A percentile compares a stretch with the other conserved stretches of the same genome.
These are phyloP conservation scores for Lepidium sativum DNA, from an alignment of 345 rosid species.

Conservation along the genomic window DNA sequence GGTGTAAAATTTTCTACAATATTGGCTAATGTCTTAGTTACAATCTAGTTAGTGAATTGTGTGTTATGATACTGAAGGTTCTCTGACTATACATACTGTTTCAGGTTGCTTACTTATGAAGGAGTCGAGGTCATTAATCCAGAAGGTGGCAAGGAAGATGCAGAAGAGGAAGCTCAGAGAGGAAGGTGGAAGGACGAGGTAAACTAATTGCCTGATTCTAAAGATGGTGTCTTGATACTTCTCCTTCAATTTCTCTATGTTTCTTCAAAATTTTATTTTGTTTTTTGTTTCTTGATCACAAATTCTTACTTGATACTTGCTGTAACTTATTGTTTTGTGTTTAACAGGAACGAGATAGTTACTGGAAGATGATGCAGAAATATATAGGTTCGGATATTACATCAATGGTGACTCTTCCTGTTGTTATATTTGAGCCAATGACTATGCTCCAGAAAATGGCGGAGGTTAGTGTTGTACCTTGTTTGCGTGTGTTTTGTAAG, in stretches of 20 bases:
- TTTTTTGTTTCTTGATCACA: neutral
- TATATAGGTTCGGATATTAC: slow-evolving; percentile 83
- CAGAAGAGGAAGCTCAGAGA: slow-evolving; percentile 83
- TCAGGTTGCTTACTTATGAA: slow-evolving; percentile 59
- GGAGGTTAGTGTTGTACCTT: slow-evolving; percentile 45
- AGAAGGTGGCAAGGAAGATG: slow-evolving; percentile 91
- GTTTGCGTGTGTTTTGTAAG: neutral
- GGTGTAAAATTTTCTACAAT: neutral
- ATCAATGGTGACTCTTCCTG: slow-evolving; percentile 96
- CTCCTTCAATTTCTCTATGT: neutral
- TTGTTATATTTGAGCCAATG: slow-evolving; percentile 82
- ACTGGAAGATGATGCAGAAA: slow-evolving; percentile 95
- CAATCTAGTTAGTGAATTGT: neutral
- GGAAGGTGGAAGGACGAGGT: slow-evolving; percentile 96
- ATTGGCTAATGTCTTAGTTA: neutral
- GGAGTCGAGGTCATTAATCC: slow-evolving; percentile 90
- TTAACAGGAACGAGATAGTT: slow-evolving; percentile 69
- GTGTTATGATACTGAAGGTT: neutral
- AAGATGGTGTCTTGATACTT: neutral
- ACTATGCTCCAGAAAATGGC: slow-evolving; percentile 96
- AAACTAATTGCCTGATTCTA: neutral
- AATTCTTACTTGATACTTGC: neutral
- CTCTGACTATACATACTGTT: neutral
- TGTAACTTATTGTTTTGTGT: neutral
- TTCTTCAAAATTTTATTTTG: neutral